Base-by-base conservation (phyloP, 257 asterid species). In the Petunia secreta region DNA sequence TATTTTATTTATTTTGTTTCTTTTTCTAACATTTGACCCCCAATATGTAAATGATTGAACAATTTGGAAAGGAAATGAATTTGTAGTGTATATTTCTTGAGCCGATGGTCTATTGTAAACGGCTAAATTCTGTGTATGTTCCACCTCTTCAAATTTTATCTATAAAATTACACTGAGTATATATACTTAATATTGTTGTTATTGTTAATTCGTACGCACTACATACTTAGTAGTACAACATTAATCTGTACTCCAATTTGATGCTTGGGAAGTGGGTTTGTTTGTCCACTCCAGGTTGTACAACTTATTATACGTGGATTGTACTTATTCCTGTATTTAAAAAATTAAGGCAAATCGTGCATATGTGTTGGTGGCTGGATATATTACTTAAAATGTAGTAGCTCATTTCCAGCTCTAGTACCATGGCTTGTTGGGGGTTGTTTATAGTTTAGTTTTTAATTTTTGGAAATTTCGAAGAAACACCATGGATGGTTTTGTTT, bases 221-320 rank as follows among this genome's bases (percentile, higher is more conserved):
- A 25, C 25, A 25, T 62, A 62, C 43, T 71, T 48, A 48, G 60
- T 5, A 16, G 58, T 46, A 69, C 58, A 46, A 16, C 46, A 34
- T 25, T 48, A 71, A 71, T 48, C 13, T 34, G 60, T 48, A 71
- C 34, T 48, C 77, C 34, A 71, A 71, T 48, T 71, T 71, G 62
- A 71, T 71, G 62, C 46, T 44, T 34, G 13, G 77, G 77, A 53
- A 71, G 44, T 71, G 77, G 60, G 77, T 71, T 71, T 59, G 77
- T 44, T 34, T 69, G 62, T 48, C 77, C 77, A 73, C 25, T 73
- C 62, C 77, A 50, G 77, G 77, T 73, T 73, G 77, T 73, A 50
- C 77, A 73, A 50, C 41, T 73, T 73, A 11, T 73, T 73, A 11
- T 50, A 50, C 62, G 77, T 73, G 77, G 62, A 36, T 13, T 48